Conservation (phyloP, 305 asterid genomes). For the Fraxinus ornus region DNA sequence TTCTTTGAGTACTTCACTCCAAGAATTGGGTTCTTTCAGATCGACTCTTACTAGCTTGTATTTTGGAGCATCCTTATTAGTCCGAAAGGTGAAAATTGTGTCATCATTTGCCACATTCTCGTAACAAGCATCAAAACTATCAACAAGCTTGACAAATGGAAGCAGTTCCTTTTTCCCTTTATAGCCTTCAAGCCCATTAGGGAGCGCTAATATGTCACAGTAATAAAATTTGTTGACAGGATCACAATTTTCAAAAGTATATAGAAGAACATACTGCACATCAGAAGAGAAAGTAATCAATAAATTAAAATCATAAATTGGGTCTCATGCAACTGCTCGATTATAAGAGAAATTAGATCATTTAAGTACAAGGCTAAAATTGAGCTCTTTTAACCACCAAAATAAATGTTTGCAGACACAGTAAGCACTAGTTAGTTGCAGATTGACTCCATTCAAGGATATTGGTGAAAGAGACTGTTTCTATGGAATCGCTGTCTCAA, state of each 20-base stretch:
- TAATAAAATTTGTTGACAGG: slow-evolving; percentile 86
- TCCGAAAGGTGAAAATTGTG: slow-evolving; percentile 13
- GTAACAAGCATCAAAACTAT: slow-evolving; percentile 80
- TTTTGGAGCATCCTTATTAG: slow-evolving; percentile 92
- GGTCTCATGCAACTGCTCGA: not conserved
- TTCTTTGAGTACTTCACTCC: slow-evolving; percentile 73
- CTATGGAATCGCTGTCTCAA: not conserved
- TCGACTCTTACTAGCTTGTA: slow-evolving; percentile 83
- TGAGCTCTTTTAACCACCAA: slow-evolving; percentile 1
- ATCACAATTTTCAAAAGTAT: slow-evolving; percentile 67
- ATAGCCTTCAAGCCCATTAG: slow-evolving; percentile 67
- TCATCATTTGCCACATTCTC: slow-evolving; percentile 70
- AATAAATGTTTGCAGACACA: not conserved
- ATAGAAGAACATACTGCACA: slow-evolving; percentile 81
- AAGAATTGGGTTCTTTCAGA: slow-evolving; percentile 59
- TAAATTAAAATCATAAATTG: not conserved
- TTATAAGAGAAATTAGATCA: not conserved
- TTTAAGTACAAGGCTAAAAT: not conserved
- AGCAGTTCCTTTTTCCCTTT: slow-evolving; percentile 54
- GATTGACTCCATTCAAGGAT: slow-evolving; percentile 2
- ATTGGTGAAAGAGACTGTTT: slow-evolving; percentile 8
- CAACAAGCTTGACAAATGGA: slow-evolving; percentile 84
- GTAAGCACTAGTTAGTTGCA: slow-evolving; percentile 13
- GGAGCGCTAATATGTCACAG: slow-evolving; percentile 66
- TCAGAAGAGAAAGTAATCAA: slow-evolving; percentile 10